These are phyloP conservation scores for Ceratobasidium sp. DNA, from an alignment of 1,284 basidiomycete genomes.

Conservation along the genomic window DNA sequence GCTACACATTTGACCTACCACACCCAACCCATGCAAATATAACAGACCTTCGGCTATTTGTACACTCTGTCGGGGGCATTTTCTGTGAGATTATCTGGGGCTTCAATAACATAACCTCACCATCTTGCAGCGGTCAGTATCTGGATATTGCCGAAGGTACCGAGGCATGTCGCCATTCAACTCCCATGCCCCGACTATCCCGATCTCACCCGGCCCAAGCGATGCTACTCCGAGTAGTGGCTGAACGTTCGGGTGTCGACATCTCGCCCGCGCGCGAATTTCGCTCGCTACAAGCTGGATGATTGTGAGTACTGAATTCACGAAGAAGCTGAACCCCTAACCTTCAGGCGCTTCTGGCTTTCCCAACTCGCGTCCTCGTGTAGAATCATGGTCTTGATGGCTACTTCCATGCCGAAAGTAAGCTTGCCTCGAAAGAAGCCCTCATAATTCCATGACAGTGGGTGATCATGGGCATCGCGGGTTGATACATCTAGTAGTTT, in stretches of 20 bases:
- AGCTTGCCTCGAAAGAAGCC: too few relatives aligned
- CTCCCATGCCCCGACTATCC: background rate
- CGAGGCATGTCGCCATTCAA: background rate
- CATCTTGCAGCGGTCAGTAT: background rate
- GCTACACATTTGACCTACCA: background rate
- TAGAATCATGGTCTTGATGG: too few relatives aligned
- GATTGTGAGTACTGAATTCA: too few relatives aligned
- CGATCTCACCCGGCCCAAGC: constrained; percentile 11
- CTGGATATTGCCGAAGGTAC: background rate
- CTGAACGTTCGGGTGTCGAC: background rate
- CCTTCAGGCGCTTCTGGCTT: too few relatives aligned
- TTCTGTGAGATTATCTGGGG: background rate
- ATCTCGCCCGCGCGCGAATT: background rate
- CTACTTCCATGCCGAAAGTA: too few relatives aligned
- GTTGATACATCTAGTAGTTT: too few relatives aligned
- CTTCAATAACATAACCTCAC: background rate
- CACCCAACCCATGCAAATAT: background rate
- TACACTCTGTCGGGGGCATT: background rate
- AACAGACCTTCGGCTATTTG: background rate
- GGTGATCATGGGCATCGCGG: too few relatives aligned
- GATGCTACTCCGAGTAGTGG: background rate
- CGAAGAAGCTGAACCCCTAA: too few relatives aligned
- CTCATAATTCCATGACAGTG: too few relatives aligned
- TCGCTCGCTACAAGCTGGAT: background rate
- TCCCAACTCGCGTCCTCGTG: too few relatives aligned